These are phyloP conservation scores for Cyclotella baltica DNA, from an alignment of 108 stramenopile species.

Conservation along the genomic window DNA sequence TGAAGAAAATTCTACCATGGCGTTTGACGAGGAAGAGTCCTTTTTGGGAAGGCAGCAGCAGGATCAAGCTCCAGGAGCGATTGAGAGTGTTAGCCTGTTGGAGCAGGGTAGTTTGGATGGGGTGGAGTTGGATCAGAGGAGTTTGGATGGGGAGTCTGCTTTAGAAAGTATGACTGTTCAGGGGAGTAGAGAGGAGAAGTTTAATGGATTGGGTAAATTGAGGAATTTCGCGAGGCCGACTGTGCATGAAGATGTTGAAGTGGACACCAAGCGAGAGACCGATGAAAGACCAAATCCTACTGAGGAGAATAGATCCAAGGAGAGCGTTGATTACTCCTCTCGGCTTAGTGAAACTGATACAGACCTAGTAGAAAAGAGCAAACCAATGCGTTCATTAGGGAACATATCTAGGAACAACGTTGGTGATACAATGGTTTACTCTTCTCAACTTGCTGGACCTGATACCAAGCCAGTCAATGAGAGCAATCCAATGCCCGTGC, in stretches of 20 bases:
- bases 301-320: too few relatives aligned
- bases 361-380: too few relatives aligned
- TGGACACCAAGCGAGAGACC: too few relatives aligned
- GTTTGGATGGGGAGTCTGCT: neutral
- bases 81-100: neutral
- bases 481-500: neutral
- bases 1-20: slow-evolving; percentile 8
- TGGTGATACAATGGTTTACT: too few relatives aligned
- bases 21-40: slow-evolving; percentile 21
- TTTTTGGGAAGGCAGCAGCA: slow-evolving; percentile 17
- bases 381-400: too few relatives aligned
- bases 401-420: too few relatives aligned
- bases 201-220: too few relatives aligned
- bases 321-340: too few relatives aligned
- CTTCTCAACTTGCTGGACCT: neutral
- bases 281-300: too few relatives aligned
- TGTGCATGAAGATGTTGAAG: too few relatives aligned
- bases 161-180: neutral
- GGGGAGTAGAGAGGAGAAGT: neutral
- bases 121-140: slow-evolving; percentile 1
- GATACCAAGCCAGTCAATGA: neutral
- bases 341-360: too few relatives aligned
- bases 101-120: slow-evolving; percentile 8
- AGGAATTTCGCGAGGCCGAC: too few relatives aligned
- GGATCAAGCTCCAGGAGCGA: neutral